A percentile compares a stretch with the other conserved stretches of the same genome.
Evolutionary conservation across 768 basidiomycete species (phyloP).

Genomic region (Russula lepida): DNA sequence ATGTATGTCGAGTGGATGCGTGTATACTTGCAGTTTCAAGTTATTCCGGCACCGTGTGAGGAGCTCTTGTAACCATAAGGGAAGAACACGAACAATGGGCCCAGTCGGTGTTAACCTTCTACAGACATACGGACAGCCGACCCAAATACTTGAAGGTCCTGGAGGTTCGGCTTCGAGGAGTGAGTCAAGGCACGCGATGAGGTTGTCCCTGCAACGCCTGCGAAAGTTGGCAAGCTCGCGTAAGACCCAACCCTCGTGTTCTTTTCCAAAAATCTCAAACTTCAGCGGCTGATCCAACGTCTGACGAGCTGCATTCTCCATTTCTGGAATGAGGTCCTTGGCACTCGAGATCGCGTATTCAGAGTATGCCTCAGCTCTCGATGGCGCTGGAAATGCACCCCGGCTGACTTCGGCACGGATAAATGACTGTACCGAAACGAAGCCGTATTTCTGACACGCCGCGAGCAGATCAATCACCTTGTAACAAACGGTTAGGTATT

Average conservation of each 20-base stretch:
- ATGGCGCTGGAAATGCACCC: neutral
- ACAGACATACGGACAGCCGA: neutral
- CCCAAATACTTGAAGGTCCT: neutral
- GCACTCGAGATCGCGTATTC: neutral
- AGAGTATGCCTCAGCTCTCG: no score
- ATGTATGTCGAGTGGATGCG: neutral
- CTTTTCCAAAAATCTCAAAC: neutral
- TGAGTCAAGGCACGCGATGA: neutral
- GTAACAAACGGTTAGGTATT: neutral
- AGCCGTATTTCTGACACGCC: constrained; percentile 23
- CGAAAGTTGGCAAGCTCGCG: neutral
- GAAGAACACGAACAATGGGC: neutral
- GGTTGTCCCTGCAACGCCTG: neutral
- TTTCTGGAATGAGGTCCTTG: neutral
- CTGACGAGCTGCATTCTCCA: neutral
- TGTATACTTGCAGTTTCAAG: neutral
- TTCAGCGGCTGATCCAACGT: neutral
- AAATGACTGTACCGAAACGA: constrained; percentile 2
- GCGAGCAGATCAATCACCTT: constrained; percentile 9
- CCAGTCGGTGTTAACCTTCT: no score
- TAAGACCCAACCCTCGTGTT: neutral
- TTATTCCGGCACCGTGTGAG: neutral
- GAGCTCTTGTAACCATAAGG: neutral
- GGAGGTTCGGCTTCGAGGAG: neutral
- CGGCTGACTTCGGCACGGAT: neutral